Conservation (phyloP, 2,329 filamentous ascomycete genomes). For the Monilinia laxa region DNA sequence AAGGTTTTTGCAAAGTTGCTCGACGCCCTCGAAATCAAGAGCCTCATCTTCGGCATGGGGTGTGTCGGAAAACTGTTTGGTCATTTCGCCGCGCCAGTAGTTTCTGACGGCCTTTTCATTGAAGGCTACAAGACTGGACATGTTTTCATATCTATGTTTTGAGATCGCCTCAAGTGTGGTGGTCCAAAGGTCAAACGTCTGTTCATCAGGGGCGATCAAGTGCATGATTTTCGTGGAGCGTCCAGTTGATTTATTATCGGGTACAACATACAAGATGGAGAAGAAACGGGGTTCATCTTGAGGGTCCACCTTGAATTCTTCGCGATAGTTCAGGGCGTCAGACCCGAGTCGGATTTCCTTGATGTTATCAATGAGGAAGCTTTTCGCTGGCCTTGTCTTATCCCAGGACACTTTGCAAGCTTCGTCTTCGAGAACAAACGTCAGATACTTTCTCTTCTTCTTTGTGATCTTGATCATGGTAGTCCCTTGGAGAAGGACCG, state of each 20-base stretch:
- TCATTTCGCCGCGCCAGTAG: constrained; percentile 86
- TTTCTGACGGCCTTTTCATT: constrained; percentile 76
- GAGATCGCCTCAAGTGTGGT: constrained; percentile 80
- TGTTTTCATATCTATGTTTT: constrained; percentile 82
- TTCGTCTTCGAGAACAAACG: constrained; percentile 73
- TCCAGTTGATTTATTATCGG: constrained; percentile 69
- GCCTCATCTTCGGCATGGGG: constrained; percentile 56
- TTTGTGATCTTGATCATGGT: constrained; percentile 80
- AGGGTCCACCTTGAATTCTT: constrained; percentile 73
- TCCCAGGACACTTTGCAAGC: constrained; percentile 89
- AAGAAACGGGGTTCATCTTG: constrained; percentile 75
- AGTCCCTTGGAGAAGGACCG: constrained; percentile 75
- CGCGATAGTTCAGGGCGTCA: constrained; percentile 84
- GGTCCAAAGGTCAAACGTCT: constrained; percentile 76
- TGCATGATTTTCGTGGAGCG: constrained; percentile 75
- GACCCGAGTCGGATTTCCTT: constrained; percentile 81
- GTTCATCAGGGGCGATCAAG: constrained; percentile 73
- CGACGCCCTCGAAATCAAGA: constrained; percentile 75
- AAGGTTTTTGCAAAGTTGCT: constrained; percentile 80
- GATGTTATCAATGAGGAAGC: constrained; percentile 93
- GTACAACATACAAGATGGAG: constrained; percentile 81
- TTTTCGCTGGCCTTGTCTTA: constrained; percentile 72
- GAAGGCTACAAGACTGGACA: constrained; percentile 85
- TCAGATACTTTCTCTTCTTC: constrained; percentile 73
- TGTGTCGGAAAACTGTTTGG: constrained; percentile 59